A percentile compares a stretch with the other conserved stretches of the same genome.
phyloP scores from a whole-genome alignment of 805 yeast species.

The Metschnikowia reukaufii region DNA sequence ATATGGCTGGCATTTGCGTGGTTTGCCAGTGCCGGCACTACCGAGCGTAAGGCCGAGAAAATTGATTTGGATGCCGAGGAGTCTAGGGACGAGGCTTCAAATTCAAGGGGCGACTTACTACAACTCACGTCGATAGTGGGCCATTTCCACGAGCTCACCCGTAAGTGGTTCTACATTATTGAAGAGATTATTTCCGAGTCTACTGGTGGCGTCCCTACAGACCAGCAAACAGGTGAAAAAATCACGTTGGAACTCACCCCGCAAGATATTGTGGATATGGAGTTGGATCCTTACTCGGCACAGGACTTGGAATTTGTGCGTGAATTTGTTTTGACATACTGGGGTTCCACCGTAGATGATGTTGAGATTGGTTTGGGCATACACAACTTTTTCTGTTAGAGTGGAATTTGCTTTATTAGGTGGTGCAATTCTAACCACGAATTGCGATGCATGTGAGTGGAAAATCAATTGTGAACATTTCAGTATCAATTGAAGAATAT shows the following conservation, averaged over 20 bases:
- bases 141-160: slow-evolving; percentile 40
- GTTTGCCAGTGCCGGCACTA: slow-evolving; percentile 87
- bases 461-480: no score
- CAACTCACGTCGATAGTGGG: slow-evolving; percentile 33
- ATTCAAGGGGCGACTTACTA: slow-evolving; percentile 7
- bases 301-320: slow-evolving; percentile 38
- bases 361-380: slow-evolving; percentile 38
- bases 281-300: slow-evolving; percentile 42
- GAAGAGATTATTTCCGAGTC: slow-evolving; percentile 37
- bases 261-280: slow-evolving; percentile 44
- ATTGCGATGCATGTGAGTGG: no score
- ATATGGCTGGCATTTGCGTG: slow-evolving; percentile 72
- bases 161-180: slow-evolving; percentile 36
- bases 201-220: slow-evolving; percentile 16
- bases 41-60: slow-evolving; percentile 20
- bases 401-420: no score
- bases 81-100: slow-evolving; percentile 2
- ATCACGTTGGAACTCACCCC: slow-evolving; percentile 35
- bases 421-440: no score
- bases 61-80: slow-evolving; percentile 7
- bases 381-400: slow-evolving; percentile 31
- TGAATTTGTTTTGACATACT: slow-evolving; percentile 35
- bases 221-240: slow-evolving; percentile 7
- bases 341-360: slow-evolving; percentile 28
- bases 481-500: no score